phyloP scores from a whole-genome alignment of 495 filamentous ascomycete genomes.

The Penicillium subrubescens region DNA sequence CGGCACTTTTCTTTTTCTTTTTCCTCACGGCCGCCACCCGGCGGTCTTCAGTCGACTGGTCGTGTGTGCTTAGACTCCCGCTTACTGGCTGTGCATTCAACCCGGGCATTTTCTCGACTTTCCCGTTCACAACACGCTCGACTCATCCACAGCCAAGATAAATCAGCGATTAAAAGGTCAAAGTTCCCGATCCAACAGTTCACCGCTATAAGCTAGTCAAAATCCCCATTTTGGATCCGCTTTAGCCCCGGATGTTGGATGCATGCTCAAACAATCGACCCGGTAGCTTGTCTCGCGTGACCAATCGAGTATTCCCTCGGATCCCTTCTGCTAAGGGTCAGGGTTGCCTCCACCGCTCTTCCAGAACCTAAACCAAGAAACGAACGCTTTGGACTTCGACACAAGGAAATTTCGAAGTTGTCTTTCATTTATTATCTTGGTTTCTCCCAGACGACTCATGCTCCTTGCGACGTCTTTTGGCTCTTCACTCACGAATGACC shows the following conservation, averaged over 20 bases:
- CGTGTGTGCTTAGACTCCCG: neutral
- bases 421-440: neutral
- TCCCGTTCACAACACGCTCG: neutral
- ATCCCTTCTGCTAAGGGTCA: neutral
- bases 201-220: neutral
- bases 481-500: constrained; percentile 36
- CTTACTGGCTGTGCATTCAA: neutral
- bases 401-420: neutral
- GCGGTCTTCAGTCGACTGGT: neutral
- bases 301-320: neutral
- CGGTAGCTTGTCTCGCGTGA: constrained; percentile 15
- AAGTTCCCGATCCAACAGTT: neutral
- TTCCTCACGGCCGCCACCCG: neutral
- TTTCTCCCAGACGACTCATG: neutral
- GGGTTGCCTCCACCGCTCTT: constrained; percentile 2
- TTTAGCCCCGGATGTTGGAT: constrained; percentile 1
- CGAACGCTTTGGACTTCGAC: neutral
- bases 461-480: neutral
- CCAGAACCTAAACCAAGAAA: neutral
- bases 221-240: constrained; percentile 5
- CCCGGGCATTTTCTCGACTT: neutral
- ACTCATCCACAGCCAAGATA: neutral
- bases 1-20: neutral
- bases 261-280: constrained; percentile 14
- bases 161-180: too few species aligned